Base-by-base conservation (phyloP, 176 grass and related monocot species). In the Triticum turgidum region DNA sequence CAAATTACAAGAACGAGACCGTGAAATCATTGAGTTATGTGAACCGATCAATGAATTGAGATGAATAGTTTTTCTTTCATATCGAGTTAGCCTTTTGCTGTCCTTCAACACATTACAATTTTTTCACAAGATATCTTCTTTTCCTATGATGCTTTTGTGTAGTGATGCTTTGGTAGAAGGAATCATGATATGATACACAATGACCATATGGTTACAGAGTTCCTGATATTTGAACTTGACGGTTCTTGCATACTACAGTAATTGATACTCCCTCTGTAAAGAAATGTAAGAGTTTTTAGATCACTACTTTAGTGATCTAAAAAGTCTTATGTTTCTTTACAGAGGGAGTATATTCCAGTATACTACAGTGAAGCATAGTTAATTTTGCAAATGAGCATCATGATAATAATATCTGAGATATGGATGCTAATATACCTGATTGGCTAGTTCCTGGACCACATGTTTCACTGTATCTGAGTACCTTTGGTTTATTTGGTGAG, bases 121-220 rank as follows among this genome's bases (percentile, higher is more conserved):
- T 42, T 83, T 68, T 76, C 76, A 32, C 21, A 76, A 61, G 54
- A 30, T 38, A 68, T 80, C 47, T 37, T 45, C 33, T 83, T 80
- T 80, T 4, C 74, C 37, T 71, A 65, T 78, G 24, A 30, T 61
- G 61, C 25, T 56, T 81, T 80, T 51, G 30, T 79, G 11, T 59
- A 79, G 65, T 45, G 14, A 80, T 87, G 24, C 69, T 87, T 22
- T 11, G 73, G 24, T 80, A 74, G 83, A 21, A 83, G 65, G 15
- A 86, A 64, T 56, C 47, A 71, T 9, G 8, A 64, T 72, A 30
- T 32, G 71, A 74, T 37, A 41, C 64, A 70, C 0, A 14, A 80
- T 80, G 80, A 45, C 3, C 15, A 0, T 66, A 9, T 79, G 56
- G 12, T 79, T 34, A 56, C 37, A 27, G 65, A 29, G 27, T 69